Percentiles rank a stretch among this genome's conserved stretches.
Conservation (phyloP, 345 rosid genomes). For the Hevea brasiliensis region DNA sequence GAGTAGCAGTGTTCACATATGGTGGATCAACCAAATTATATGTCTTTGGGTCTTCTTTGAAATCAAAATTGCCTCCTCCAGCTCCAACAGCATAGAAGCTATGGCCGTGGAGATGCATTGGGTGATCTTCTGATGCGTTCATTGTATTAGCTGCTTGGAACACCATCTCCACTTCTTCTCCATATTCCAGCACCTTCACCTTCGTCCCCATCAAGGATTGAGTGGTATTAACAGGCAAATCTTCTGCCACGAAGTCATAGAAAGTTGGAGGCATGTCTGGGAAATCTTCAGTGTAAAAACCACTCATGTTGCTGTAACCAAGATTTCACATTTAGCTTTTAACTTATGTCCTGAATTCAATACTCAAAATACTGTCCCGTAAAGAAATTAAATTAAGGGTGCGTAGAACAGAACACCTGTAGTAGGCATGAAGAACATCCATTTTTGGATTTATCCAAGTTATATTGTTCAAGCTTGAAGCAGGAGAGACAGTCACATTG, state of each 20-base stretch:
- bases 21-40: constrained; percentile 34
- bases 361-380: neutral
- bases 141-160: constrained; percentile 40
- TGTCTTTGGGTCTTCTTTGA: constrained; percentile 13
- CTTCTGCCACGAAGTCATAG: neutral
- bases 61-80: constrained; percentile 39
- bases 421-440: constrained; percentile 47
- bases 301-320: no score
- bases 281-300: neutral
- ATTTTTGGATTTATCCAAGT: constrained; percentile 30
- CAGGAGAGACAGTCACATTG: neutral
- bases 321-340: neutral
- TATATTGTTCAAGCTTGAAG: constrained; percentile 48
- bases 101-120: constrained; percentile 47
- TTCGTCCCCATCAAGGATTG: constrained; percentile 23
- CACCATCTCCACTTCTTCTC: constrained; percentile 41
- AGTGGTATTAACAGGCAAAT: neutral
- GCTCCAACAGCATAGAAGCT: constrained; percentile 48
- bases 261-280: neutral
- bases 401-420: constrained; percentile 11
- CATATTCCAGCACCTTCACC: constrained; percentile 33
- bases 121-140: constrained; percentile 32
- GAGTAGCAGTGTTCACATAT: neutral
- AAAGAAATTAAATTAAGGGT: no score
- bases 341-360: neutral